These are phyloP conservation scores for Hypoxylon sp. DNA, from an alignment of 2,329 filamentous ascomycete genomes.

Conservation along the genomic window DNA sequence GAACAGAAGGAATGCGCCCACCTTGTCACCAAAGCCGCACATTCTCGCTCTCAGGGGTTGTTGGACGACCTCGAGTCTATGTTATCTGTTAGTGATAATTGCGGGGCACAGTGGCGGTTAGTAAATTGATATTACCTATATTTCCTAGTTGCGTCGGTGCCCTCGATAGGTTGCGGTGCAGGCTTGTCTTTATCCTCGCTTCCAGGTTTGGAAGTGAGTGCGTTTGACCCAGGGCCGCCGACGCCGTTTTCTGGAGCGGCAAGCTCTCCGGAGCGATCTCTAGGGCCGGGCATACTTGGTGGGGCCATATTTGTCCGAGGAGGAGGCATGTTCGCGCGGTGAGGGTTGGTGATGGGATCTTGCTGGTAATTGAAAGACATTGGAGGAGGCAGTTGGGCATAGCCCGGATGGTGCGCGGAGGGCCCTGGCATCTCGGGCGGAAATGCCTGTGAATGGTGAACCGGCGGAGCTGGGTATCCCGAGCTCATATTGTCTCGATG, in stretches of 20 bases:
- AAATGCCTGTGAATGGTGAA: slow-evolving; percentile 51
- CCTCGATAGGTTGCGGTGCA: slow-evolving; percentile 49
- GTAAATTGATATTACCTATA: slow-evolving; percentile 48
- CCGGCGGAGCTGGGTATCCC: slow-evolving; percentile 52
- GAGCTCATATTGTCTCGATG: slow-evolving; percentile 51
- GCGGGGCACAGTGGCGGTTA: slow-evolving; percentile 1
- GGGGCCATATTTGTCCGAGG: slow-evolving; percentile 53
- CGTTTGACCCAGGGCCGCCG: slow-evolving; percentile 40
- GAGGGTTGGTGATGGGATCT: slow-evolving; percentile 51
- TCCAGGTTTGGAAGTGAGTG: slow-evolving; percentile 47
- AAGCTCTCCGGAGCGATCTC: slow-evolving; percentile 49
- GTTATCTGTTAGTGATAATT: slow-evolving; percentile 40
- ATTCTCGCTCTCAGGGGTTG: slow-evolving; percentile 94
- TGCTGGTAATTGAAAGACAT: slow-evolving; percentile 52
- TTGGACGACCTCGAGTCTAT: slow-evolving; percentile 84
- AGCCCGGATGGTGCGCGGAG: slow-evolving; percentile 51
- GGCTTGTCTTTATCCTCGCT: slow-evolving; percentile 48
- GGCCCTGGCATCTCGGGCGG: slow-evolving; percentile 50
- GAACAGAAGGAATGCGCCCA: slow-evolving; percentile 58
- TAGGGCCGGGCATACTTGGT: slow-evolving; percentile 49
- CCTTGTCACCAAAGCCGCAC: slow-evolving; percentile 99
- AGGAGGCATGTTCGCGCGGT: slow-evolving; percentile 53
- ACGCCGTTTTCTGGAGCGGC: slow-evolving; percentile 49
- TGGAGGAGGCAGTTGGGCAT: slow-evolving; percentile 51
- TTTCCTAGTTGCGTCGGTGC: slow-evolving; percentile 50